These are phyloP conservation scores for Tetrastigma voinierianum DNA, from an alignment of 164 flowering plant genomes.

Conservation along the genomic window DNA sequence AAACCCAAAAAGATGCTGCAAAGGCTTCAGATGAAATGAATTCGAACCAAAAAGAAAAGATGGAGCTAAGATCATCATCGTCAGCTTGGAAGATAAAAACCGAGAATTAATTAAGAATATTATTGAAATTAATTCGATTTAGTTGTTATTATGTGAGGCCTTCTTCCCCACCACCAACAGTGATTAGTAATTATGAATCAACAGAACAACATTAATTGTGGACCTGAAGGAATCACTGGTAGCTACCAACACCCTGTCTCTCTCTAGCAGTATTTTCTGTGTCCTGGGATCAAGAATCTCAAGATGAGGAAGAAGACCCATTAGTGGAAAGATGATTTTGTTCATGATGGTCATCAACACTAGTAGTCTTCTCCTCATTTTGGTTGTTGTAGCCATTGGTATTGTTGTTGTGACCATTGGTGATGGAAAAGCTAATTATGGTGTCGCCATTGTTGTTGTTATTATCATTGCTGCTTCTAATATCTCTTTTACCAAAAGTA, in stretches of 20 bases:
- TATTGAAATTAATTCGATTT: too few species aligned
- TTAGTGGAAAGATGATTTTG: slow-evolving; percentile 12
- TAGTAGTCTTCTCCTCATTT: background rate
- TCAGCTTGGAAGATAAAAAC: too few species aligned
- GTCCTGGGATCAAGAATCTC: slow-evolving; percentile 19
- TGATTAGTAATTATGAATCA: too few species aligned
- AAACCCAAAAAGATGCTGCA: too few species aligned
- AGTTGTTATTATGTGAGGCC: too few species aligned
- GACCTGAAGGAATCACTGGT: background rate
- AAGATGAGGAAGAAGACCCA: slow-evolving; percentile 47
- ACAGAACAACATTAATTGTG: background rate
- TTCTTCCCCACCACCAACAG: too few species aligned
- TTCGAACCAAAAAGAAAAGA: too few species aligned
- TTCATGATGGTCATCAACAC: too few species aligned
- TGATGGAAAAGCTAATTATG: slow-evolving; percentile 3
- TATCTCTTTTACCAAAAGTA: slow-evolving; percentile 33
- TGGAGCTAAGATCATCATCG: too few species aligned
- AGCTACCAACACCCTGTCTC: background rate
- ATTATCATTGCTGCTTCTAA: background rate
- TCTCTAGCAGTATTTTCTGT: background rate
- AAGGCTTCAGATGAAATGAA: too few species aligned
- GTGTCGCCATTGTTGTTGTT: background rate
- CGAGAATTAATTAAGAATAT: too few species aligned
- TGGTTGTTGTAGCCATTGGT: background rate
- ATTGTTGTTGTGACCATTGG: background rate